Evolutionary conservation across 306 rosid species (phyloP).

Genomic region (Dryas octopetala): DNA sequence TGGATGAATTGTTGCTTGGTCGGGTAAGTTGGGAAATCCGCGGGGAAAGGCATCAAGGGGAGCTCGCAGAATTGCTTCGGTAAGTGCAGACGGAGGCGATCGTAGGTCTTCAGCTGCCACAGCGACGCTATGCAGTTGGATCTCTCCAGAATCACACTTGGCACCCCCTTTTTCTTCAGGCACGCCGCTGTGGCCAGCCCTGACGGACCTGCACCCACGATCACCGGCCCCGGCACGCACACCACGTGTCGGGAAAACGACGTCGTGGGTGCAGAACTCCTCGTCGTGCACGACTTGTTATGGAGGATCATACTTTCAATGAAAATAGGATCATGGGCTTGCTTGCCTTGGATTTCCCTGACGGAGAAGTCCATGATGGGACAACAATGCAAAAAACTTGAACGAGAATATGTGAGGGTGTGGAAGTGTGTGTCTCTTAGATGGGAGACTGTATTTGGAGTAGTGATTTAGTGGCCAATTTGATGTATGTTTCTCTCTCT

Average conservation of each 20-base stretch:
- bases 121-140: constrained; percentile 80
- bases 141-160: constrained; percentile 61
- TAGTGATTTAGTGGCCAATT: too few relatives aligned
- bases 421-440: neutral
- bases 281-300: too few relatives aligned
- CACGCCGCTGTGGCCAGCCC: constrained; percentile 85
- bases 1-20: constrained; percentile 62
- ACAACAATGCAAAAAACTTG: constrained; percentile 29
- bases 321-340: constrained; percentile 64
- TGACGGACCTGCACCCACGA: constrained; percentile 87
- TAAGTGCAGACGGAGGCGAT: constrained; percentile 66
- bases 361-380: constrained; percentile 35
- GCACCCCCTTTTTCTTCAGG: constrained; percentile 42
- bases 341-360: constrained; percentile 69
- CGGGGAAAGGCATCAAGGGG: constrained; percentile 55
- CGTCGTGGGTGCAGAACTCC: neutral
- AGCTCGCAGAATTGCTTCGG: constrained; percentile 83
- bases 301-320: constrained; percentile 22
- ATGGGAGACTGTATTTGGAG: too few relatives aligned
- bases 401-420: neutral
- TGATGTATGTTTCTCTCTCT: neutral
- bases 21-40: constrained; percentile 71
- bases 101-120: constrained; percentile 81
- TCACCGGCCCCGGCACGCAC: constrained; percentile 50
- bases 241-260: constrained; percentile 13